Conservation (phyloP, 2,329 filamentous ascomycete genomes). For the Clathrospora elynae region DNA sequence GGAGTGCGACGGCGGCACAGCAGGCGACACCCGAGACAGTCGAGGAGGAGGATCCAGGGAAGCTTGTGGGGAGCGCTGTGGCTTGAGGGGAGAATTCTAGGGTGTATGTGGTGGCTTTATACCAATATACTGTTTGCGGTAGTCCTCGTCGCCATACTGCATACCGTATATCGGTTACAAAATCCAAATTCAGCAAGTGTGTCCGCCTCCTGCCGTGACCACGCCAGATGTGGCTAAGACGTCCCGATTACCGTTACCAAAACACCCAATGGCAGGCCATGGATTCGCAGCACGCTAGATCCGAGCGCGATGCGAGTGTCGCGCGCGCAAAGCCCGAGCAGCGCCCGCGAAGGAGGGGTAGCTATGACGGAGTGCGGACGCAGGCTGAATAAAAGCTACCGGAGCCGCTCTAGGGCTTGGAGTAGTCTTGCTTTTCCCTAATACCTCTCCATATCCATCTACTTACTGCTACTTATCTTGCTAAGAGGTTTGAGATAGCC, state of each 20-base stretch:
- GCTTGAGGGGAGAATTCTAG: constrained; percentile 3
- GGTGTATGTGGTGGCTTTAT: not conserved
- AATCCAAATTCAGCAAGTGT: constrained; percentile 25
- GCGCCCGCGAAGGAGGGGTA: constrained; percentile 33
- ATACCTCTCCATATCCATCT: constrained; percentile 11
- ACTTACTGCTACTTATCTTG: too few relatives aligned
- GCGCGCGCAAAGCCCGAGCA: constrained; percentile 29
- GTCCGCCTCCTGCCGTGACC: constrained; percentile 16
- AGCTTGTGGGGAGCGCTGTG: constrained; percentile 12
- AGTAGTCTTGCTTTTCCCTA: constrained; percentile 19
- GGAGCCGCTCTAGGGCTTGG: constrained; percentile 27
- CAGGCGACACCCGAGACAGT: constrained; percentile 28
- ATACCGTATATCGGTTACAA: constrained; percentile 16
- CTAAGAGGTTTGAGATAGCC: constrained; percentile 27
- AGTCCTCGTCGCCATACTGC: constrained; percentile 4
- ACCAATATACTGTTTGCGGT: constrained; percentile 2
- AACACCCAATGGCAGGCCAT: constrained; percentile 17
- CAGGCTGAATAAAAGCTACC: constrained; percentile 33
- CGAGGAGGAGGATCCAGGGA: constrained; percentile 24
- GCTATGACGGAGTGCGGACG: too few relatives aligned
- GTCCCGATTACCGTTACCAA: constrained; percentile 13
- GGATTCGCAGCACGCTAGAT: too few relatives aligned
- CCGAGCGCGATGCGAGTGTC: too few relatives aligned
- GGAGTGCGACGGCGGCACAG: constrained; percentile 24
- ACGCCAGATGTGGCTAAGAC: constrained; percentile 29